These are phyloP conservation scores for Linnemannia exigua DNA, from an alignment of 192 early-diverging fungal species.

Conservation along the genomic window DNA sequence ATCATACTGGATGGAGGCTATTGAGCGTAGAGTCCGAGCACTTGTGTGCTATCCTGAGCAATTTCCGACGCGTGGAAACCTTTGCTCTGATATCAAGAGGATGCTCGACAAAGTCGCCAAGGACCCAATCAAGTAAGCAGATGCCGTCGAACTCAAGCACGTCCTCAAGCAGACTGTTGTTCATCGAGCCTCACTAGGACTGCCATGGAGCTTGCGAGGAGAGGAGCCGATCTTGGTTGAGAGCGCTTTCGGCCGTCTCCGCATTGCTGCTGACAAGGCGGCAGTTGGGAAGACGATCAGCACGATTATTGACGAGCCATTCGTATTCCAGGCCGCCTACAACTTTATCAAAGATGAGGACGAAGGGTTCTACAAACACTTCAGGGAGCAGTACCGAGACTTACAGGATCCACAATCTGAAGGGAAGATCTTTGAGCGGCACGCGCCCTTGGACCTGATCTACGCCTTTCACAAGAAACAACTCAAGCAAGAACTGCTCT, in stretches of 20 bases:
- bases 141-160: slow-evolving; percentile 43
- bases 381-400: slow-evolving; percentile 41
- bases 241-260: slow-evolving; percentile 43
- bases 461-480: slow-evolving; percentile 46
- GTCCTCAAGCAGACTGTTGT: slow-evolving; percentile 49
- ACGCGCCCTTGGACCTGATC: slow-evolving; percentile 42
- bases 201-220: slow-evolving; percentile 49
- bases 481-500: slow-evolving; percentile 47
- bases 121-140: slow-evolving; percentile 33
- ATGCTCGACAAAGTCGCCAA: slow-evolving; percentile 48
- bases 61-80: slow-evolving; percentile 28
- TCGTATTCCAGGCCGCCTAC: slow-evolving; percentile 47
- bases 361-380: slow-evolving; percentile 37
- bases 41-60: slow-evolving; percentile 35
- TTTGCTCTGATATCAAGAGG: slow-evolving; percentile 50
- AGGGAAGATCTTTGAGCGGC: slow-evolving; percentile 39
- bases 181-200: slow-evolving; percentile 48
- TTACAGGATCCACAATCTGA: slow-evolving; percentile 42
- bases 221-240: slow-evolving; percentile 53
- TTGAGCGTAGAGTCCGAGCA: slow-evolving; percentile 27
- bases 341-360: slow-evolving; percentile 43
- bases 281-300: slow-evolving; percentile 24
- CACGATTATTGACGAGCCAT: slow-evolving; percentile 51
- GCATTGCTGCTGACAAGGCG: slow-evolving; percentile 38
- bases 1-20: slow-evolving; percentile 45